A percentile compares a stretch with the other conserved stretches of the same genome.
These are phyloP conservation scores for Rubus idaeus DNA, from an alignment of 306 rosid species.

Conservation along the genomic window DNA sequence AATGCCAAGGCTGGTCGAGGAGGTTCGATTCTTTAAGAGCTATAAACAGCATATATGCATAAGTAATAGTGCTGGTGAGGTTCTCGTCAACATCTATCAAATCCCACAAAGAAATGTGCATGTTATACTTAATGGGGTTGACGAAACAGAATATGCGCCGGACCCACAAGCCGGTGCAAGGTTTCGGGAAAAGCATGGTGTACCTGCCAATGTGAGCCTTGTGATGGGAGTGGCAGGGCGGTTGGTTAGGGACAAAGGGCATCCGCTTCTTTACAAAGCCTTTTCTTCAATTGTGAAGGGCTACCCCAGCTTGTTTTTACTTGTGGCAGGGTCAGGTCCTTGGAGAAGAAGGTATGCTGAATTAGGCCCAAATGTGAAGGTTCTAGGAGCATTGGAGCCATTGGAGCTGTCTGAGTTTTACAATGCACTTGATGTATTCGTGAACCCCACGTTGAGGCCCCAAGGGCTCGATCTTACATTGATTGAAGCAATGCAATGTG, in stretches of 20 bases:
- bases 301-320: conserved; percentile 10
- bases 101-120: conserved; percentile 29
- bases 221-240: conserved; percentile 40
- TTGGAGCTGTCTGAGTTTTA: conserved; percentile 27
- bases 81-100: conserved; percentile 29
- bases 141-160: conserved; percentile 19
- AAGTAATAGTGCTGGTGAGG: conserved; percentile 32
- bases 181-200: conserved; percentile 14
- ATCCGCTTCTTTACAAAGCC: conserved; percentile 28
- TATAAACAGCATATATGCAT: conserved; percentile 24
- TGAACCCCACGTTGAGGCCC: conserved; percentile 33
- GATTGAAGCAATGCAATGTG: conserved; percentile 29
- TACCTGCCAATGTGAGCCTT: conserved; percentile 24
- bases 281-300: conserved; percentile 26
- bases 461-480: conserved; percentile 35
- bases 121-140: conserved; percentile 32
- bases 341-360: conserved; percentile 30
- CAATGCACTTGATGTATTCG: conserved; percentile 30
- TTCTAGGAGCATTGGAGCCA: conserved; percentile 28
- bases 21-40: conserved; percentile 27
- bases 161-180: conserved; percentile 21
- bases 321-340: conserved; percentile 34
- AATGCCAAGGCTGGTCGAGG: conserved; percentile 29
- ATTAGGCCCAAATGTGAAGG: conserved; percentile 35
- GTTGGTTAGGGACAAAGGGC: conserved; percentile 33